Evolutionary conservation across 2,329 filamentous ascomycete genomes (phyloP).

Genomic region (Ramichloridium luteum): DNA sequence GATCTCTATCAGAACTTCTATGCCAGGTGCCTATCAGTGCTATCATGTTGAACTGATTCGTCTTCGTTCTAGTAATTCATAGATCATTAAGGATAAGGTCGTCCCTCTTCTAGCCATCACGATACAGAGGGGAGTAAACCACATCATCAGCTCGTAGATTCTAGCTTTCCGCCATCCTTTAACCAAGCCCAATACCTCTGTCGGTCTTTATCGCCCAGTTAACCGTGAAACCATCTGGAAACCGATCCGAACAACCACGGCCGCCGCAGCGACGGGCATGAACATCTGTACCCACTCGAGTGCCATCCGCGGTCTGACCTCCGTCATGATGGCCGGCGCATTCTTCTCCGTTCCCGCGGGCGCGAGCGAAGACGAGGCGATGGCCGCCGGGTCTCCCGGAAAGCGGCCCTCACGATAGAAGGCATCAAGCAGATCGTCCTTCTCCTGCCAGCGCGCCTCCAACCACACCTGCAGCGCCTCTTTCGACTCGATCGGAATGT

Average conservation of each 20-base stretch:
- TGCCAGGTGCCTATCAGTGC: no score
- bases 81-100: no score
- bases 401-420: constrained; percentile 68
- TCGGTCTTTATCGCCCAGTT: constrained; percentile 3
- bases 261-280: constrained; percentile 26
- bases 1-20: no score
- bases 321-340: constrained; percentile 36
- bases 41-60: no score
- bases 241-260: constrained; percentile 24
- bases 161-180: no score
- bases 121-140: no score
- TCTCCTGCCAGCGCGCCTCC: constrained; percentile 74
- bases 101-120: no score
- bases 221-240: constrained; percentile 22
- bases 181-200: no score
- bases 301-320: constrained; percentile 29
- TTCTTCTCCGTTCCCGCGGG: constrained; percentile 23
- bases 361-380: constrained; percentile 6
- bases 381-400: constrained; percentile 48
- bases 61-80: no score
- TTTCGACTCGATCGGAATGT: constrained; percentile 65
- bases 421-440: constrained; percentile 73
- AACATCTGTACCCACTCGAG: constrained; percentile 35
- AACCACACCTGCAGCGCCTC: constrained; percentile 73
- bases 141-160: no score